These are phyloP conservation scores for Rubia tinctorum DNA, from an alignment of 305 asterid genomes.

Conservation along the genomic window DNA sequence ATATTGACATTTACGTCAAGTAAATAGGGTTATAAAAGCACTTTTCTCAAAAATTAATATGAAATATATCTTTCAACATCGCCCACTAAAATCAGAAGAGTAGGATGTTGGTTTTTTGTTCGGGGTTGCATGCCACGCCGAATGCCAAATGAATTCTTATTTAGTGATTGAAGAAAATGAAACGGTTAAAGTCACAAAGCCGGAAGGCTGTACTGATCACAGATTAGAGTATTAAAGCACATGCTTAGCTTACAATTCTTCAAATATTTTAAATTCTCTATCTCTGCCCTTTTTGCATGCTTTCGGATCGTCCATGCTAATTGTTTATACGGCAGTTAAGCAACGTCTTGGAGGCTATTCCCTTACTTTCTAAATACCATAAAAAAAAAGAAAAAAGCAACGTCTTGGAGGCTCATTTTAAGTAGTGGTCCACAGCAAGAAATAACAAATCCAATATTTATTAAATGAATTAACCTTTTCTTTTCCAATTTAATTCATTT, in stretches of 20 bases:
- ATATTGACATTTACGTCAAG: too few species aligned
- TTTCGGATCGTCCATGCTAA: conserved; percentile 19
- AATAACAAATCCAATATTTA: conserved; percentile 1
- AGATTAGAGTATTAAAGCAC: neutral
- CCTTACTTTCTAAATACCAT: too few species aligned
- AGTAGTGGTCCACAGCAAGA: conserved; percentile 7
- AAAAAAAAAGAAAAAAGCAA: too few species aligned
- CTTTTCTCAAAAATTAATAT: too few species aligned
- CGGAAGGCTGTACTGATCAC: neutral
- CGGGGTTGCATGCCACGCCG: too few species aligned
- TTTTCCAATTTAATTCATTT: neutral
- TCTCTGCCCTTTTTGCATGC: conserved; percentile 13
- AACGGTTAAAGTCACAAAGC: neutral
- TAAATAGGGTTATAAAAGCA: too few species aligned
- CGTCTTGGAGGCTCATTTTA: conserved; percentile 21
- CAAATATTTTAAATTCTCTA: neutral
- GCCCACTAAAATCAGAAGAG: too few species aligned
- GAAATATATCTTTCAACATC: too few species aligned
- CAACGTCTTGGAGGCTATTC: conserved; percentile 24
- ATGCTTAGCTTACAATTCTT: conserved; percentile 28
- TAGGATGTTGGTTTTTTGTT: too few species aligned
- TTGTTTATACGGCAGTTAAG: conserved; percentile 23
- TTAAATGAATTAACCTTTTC: neutral
- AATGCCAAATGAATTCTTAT: too few species aligned
- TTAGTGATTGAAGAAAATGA: too few species aligned